Evolutionary conservation across 2,329 filamentous ascomycete species (phyloP), one percentile per base, ranked within the genome.

Genomic region (Nemania bipapillata): DNA sequence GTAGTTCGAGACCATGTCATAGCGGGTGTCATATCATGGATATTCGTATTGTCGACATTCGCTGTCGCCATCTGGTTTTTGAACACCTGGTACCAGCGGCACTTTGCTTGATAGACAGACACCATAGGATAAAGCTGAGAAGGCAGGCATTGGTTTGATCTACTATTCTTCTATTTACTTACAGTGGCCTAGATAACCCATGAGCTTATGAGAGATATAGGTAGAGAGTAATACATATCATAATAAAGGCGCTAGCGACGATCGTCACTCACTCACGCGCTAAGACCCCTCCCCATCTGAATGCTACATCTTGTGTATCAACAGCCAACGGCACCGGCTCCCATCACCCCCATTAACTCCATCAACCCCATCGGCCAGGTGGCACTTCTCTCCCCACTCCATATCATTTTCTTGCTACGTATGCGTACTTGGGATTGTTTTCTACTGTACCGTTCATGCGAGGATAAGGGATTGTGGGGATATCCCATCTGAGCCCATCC

Each of bases 1-100:
- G 71, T 71, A 8, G 75, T 75, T 59, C 66, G 73, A 22, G 71
- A 77, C 24, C 75, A 77, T 35, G 66, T 77, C 32, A 60, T 76
- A 52, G 75, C 75, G 15, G 76, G 76, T 15, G 5, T 72, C 9
- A 28, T 76, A 7, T 72, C 75, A 1, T 78, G 77, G 76, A n/a
- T 76, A 42, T 77, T 77, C 42, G 72, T 75, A 28, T 62, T 78
- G 26, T 74, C 70, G 52, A 28, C 73, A 35, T 32, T 77, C 22
- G 61, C 68, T 58, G 69, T 73, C 65, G 58, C 40, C n/a, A 68
- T 75, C 32, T 74, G 68, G 71, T 62, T 72, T 26, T 57, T 72
- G 20, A 70, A 59, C 15, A 49, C 32, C 17, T 74, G 71, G 72
- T 57, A 68, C 40, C 35, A 57, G 45, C 50, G 61, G 49, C 37